Percentiles rank a stretch among this genome's conserved stretches.
These are phyloP conservation scores for Quercus wislizeni DNA, from an alignment of 306 rosid species.

Conservation along the genomic window DNA sequence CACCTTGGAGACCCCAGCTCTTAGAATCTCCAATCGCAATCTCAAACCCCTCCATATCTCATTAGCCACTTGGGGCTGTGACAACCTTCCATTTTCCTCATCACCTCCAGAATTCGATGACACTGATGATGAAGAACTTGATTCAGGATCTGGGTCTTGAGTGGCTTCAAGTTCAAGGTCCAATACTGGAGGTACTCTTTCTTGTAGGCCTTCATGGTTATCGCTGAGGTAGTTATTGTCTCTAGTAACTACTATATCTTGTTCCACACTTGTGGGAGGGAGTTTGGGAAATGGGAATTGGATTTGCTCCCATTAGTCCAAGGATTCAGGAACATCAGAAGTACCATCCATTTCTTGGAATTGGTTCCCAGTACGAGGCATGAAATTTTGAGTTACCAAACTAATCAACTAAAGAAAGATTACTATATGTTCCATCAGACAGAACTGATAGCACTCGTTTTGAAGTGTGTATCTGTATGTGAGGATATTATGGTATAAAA, in stretches of 20 bases:
- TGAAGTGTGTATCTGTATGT: background rate
- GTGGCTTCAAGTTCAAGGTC: background rate
- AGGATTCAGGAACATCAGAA: background rate
- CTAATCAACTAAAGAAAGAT: too few relatives aligned
- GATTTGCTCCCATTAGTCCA: slow-evolving; percentile 4
- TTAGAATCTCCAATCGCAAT: slow-evolving; percentile 28
- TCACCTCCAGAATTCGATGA: background rate
- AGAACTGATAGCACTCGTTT: too few relatives aligned
- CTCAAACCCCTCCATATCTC: slow-evolving; percentile 28
- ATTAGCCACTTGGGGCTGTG: background rate
- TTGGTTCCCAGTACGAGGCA: background rate
- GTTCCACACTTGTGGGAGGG: background rate
- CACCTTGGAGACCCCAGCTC: slow-evolving; percentile 16
- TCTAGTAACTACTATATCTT: background rate
- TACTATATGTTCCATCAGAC: too few relatives aligned
- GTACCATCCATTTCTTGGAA: slow-evolving; percentile 1
- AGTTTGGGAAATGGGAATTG: background rate
- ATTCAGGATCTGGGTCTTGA: slow-evolving; percentile 4
- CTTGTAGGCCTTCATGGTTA: too few relatives aligned
- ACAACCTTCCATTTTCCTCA: background rate
- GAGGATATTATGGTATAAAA: background rate
- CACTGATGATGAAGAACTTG: slow-evolving; percentile 6
- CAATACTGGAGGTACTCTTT: too few relatives aligned
- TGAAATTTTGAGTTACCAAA: background rate
- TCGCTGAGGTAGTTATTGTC: background rate